These are phyloP conservation scores for Hirschfeldia incana DNA, from an alignment of 345 rosid genomes.

Conservation along the genomic window DNA sequence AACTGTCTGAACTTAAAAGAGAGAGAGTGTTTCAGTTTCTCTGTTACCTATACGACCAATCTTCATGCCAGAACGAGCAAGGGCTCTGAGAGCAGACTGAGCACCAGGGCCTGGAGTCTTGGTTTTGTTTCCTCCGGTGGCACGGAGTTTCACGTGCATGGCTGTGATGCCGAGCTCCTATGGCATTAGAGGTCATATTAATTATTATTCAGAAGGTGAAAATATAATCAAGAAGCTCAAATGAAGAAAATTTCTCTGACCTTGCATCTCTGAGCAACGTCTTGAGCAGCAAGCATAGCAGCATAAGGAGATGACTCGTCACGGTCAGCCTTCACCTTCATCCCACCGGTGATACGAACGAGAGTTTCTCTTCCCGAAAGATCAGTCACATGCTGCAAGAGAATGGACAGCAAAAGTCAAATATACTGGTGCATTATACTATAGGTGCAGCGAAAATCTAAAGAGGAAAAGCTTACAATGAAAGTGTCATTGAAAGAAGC, in stretches of 20 bases:
- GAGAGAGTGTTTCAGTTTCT: background rate
- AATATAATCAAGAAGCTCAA: background rate
- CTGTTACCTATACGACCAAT: constrained; percentile 78
- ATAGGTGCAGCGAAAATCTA: background rate
- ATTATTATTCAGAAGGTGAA: background rate
- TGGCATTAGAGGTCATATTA: background rate
- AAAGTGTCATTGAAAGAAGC: constrained; percentile 82
- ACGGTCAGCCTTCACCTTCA: constrained; percentile 94
- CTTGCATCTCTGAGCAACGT: constrained; percentile 81
- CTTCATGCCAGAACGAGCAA: constrained; percentile 92
- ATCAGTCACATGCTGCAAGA: constrained; percentile 82
- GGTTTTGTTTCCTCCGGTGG: constrained; percentile 82
- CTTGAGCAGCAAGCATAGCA: constrained; percentile 91
- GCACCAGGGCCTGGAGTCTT: constrained; percentile 95
- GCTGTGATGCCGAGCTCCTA: constrained; percentile 86
- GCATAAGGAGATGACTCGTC: constrained; percentile 86
- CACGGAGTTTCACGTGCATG: constrained; percentile 82
- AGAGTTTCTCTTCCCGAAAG: constrained; percentile 84
- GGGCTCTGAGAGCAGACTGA: constrained; percentile 82
- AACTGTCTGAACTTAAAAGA: background rate
- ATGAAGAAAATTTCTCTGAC: constrained; percentile 21
- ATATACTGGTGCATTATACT: too few relatives aligned
- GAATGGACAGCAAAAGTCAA: too few relatives aligned
- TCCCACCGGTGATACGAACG: constrained; percentile 87
- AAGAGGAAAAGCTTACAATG: constrained; percentile 45